Conservation (phyloP, 2,329 filamentous ascomycete species). For the Metarhizium guizhouense region DNA sequence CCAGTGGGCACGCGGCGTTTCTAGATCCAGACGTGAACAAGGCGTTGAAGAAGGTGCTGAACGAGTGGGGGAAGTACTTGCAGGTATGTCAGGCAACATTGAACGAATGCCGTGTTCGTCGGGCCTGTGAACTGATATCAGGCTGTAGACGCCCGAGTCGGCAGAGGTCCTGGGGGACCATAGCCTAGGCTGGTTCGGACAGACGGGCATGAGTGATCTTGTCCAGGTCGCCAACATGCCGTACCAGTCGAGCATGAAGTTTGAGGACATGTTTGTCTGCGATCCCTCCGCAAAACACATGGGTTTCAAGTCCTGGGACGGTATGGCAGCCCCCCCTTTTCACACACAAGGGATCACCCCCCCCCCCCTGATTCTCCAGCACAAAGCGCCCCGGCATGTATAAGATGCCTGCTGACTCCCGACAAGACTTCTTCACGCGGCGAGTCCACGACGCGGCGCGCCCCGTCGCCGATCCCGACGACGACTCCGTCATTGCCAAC, state of each 20-base stretch:
- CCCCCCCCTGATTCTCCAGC: too few relatives aligned
- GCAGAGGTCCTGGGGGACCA: slow-evolving; percentile 38
- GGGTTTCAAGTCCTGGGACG: slow-evolving; percentile 60
- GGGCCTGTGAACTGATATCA: neutral
- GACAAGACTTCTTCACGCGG: slow-evolving; percentile 53
- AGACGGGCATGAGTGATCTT: slow-evolving; percentile 36
- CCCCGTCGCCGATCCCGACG: slow-evolving; percentile 47
- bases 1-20: slow-evolving; percentile 42
- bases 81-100: slow-evolving; percentile 21
- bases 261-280: slow-evolving; percentile 54
- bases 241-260: slow-evolving; percentile 31
- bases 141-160: slow-evolving; percentile 38
- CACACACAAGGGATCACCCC: neutral
- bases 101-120: neutral
- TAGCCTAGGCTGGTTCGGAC: slow-evolving; percentile 45
- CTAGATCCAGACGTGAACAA: slow-evolving; percentile 45
- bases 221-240: slow-evolving; percentile 43
- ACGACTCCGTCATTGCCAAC: slow-evolving; percentile 48
- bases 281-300: slow-evolving; percentile 43
- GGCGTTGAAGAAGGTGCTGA: slow-evolving; percentile 44
- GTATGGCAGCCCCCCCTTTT: slow-evolving; percentile 17
- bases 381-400: neutral
- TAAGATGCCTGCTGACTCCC: neutral
- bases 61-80: slow-evolving; percentile 48
- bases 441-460: slow-evolving; percentile 42